Evolutionary conservation across 1,139 yeast genomes (phyloP).

Genomic region (Geotrichum siamense): DNA sequence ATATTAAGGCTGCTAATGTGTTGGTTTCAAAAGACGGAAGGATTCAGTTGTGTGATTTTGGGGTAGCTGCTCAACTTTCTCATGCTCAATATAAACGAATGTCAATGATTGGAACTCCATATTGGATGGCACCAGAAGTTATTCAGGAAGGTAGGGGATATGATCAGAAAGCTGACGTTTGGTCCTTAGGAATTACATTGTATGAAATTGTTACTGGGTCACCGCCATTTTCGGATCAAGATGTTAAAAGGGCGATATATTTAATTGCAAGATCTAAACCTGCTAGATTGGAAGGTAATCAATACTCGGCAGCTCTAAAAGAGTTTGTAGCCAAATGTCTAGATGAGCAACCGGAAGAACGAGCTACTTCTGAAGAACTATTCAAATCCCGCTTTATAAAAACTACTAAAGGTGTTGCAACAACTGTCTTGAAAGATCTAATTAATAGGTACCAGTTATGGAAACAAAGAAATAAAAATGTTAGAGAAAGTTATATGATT

Average conservation of each 20-base stretch:
- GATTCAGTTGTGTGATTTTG: constrained; percentile 92
- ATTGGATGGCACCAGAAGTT: constrained; percentile 99
- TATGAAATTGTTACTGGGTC: constrained; percentile 95
- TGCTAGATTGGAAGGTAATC: constrained; percentile 87
- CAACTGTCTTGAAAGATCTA: constrained; percentile 59
- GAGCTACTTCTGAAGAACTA: constrained; percentile 83
- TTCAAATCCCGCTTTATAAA: constrained; percentile 66
- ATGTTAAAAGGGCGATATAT: constrained; percentile 91
- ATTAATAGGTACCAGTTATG: constrained; percentile 74
- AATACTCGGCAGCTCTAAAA: constrained; percentile 65
- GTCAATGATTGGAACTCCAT: constrained; percentile 98
- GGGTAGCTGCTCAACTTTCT: constrained; percentile 91
- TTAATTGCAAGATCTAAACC: constrained; percentile 89
- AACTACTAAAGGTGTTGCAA: constrained; percentile 52
- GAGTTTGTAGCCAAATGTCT: constrained; percentile 88
- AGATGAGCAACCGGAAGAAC: constrained; percentile 85
- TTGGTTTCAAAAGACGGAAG: constrained; percentile 82
- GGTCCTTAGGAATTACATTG: constrained; percentile 91
- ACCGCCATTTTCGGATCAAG: constrained; percentile 95
- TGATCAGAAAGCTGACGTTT: constrained; percentile 80
- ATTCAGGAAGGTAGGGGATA: constrained; percentile 87
- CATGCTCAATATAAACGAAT: constrained; percentile 74
- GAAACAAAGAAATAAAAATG: constrained; percentile 37
- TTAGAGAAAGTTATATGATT: constrained; percentile 25
- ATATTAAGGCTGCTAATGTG: constrained; percentile 92